These are phyloP conservation scores for Capronia epimyces DNA, from an alignment of 2,329 filamentous ascomycete species.

Conservation along the genomic window DNA sequence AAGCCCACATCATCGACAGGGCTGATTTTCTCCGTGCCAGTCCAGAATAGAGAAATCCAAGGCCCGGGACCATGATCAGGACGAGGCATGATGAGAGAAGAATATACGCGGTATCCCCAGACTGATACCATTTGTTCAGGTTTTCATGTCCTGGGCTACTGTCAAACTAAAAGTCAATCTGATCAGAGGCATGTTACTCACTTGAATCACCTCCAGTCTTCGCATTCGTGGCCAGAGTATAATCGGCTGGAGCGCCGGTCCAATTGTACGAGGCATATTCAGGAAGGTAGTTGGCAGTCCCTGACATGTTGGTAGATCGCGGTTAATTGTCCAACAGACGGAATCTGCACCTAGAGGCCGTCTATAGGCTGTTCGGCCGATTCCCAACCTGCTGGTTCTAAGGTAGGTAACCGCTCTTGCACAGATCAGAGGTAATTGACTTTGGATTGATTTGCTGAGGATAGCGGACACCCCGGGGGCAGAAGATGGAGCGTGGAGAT, in stretches of 20 bases:
- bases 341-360: neutral
- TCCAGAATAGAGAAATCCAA: slow-evolving; percentile 95
- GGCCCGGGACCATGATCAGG: slow-evolving; percentile 90
- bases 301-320: slow-evolving; percentile 14
- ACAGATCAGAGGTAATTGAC: too few relatives aligned
- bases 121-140: slow-evolving; percentile 89
- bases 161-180: slow-evolving; percentile 2
- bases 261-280: slow-evolving; percentile 48
- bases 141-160: slow-evolving; percentile 64
- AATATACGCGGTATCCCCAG: slow-evolving; percentile 92
- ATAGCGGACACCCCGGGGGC: neutral
- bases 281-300: slow-evolving; percentile 28
- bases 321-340: neutral
- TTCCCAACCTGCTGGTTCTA: neutral
- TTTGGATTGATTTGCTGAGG: too few relatives aligned
- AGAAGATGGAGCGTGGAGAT: neutral
- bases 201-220: slow-evolving; percentile 70
- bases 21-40: slow-evolving; percentile 97
- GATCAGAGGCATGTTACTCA: slow-evolving; percentile 45
- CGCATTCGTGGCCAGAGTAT: slow-evolving; percentile 45
- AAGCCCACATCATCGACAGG: slow-evolving; percentile 93
- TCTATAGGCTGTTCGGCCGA: neutral
- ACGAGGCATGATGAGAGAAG: slow-evolving; percentile 55
- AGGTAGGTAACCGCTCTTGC: neutral
- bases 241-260: slow-evolving; percentile 44